Evolutionary conservation across 768 basidiomycete genomes (phyloP), one percentile per base, ranked within the genome.

Genomic region (Cystoderma amianthinum): DNA sequence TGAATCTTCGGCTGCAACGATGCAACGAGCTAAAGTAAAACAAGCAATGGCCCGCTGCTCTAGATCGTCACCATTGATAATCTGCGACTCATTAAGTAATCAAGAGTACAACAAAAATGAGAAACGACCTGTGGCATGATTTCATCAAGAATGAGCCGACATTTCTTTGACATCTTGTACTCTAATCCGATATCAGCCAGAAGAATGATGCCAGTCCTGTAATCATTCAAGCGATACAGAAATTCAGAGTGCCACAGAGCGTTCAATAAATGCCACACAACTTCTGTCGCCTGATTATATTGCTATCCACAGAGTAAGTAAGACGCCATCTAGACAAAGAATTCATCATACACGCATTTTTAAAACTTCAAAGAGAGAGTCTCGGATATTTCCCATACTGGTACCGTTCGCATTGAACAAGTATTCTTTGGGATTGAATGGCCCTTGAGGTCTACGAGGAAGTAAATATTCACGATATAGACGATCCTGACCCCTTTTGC

Each of bases 161-260:
- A 80, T 44, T 77, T 71, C 51, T 76, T 74, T 11, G 82, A 73
- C 74, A 90, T 78, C 12, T 80, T 82, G 53, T 85, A 83, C 50
- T 90, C 85, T 15, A 91, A 61, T 5, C 80, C 78, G 45, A 87
- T 61, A 51, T 93, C 90, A 1, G 90, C 89, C 15, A 92, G 71
- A 22, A 90, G 56, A 44, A 85, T 70, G 22, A 85, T 69, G 1
- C 76, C 81, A 3, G 78, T 75, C 42, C 89, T 71, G 52, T 91
- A 86, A 17, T 79, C 56, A 12, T 71, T 68, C 51, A 80, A 74
- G 42, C 81, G 75, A 40, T 78, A 76, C 41, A 86, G 74, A 54
- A 86, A 87, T 57, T 92, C 87, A 0, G 88, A 77, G 44, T 84
- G 71, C 85, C 88, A 91, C 25, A 91, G 57, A 2, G 82, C 76